Evolutionary conservation across 306 rosid species (phyloP).

Genomic region (Cucurbita ficifolia): DNA sequence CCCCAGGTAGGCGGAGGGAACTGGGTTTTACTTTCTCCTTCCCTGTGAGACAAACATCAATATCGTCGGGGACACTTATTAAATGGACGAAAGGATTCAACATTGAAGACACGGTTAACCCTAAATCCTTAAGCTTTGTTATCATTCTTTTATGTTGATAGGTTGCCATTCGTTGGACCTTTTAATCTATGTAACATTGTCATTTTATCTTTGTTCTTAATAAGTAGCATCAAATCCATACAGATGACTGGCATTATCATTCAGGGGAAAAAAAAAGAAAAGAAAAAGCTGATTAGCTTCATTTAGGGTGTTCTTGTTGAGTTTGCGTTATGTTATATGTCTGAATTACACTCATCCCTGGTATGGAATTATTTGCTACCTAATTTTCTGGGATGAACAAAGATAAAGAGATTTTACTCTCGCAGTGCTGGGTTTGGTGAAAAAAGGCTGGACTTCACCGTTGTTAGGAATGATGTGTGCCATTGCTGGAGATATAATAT

Average conservation of each 20-base stretch:
- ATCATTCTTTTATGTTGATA: constrained; percentile 5
- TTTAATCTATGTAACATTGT: neutral
- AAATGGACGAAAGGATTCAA: constrained; percentile 95
- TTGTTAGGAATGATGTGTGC: neutral
- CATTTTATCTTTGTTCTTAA: neutral
- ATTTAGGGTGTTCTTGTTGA: neutral
- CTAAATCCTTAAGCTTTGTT: constrained; percentile 17
- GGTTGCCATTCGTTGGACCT: neutral
- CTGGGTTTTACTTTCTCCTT: constrained; percentile 95
- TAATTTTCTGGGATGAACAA: neutral
- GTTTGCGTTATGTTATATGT: neutral
- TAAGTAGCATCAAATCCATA: neutral
- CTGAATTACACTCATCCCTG: neutral
- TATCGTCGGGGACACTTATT: constrained; percentile 74
- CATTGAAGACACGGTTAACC: constrained; percentile 65
- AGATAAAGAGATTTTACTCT: neutral
- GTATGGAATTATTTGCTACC: neutral
- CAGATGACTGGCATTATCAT: neutral
- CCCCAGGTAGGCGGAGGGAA: constrained; percentile 80
- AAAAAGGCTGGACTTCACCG: neutral
- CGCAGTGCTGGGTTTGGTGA: neutral
- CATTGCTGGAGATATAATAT: neutral
- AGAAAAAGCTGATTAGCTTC: neutral
- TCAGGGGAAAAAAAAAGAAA: neutral
- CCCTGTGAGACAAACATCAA: constrained; percentile 88